Conservation (phyloP, 495 filamentous ascomycete genomes). For the Neurospora tetraspora region DNA sequence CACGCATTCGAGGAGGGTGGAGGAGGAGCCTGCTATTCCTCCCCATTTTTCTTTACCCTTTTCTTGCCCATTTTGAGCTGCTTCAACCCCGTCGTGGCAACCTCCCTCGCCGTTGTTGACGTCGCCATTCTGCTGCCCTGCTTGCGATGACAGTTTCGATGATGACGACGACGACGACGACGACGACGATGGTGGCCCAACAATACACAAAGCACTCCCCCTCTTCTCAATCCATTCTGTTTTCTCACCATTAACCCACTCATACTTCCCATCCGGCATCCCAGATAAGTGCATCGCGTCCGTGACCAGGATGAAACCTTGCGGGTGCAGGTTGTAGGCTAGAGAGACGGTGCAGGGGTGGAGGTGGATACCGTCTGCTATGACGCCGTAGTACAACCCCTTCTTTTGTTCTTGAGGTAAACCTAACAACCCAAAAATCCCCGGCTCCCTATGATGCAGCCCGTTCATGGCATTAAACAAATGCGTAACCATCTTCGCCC, state of each 20-base stretch:
- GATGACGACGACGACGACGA: neutral
- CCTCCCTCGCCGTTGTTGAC: neutral
- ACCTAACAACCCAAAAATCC: constrained; percentile 14
- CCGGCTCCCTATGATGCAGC: too few species aligned
- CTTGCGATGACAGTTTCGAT: neutral
- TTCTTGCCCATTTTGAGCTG: neutral
- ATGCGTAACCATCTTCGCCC: constrained; percentile 79
- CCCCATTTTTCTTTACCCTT: neutral
- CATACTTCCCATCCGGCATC: constrained; percentile 64
- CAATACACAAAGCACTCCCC: constrained; percentile 47
- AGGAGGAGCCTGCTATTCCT: constrained; percentile 35
- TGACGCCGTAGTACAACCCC: constrained; percentile 53
- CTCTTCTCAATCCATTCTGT: constrained; percentile 51
- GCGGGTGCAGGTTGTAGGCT: constrained; percentile 50
- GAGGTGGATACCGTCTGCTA: constrained; percentile 57
- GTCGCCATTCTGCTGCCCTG: neutral
- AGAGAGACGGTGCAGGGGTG: constrained; percentile 55
- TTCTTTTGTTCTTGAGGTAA: constrained; percentile 17
- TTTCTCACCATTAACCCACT: constrained; percentile 67
- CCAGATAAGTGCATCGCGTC: constrained; percentile 60
- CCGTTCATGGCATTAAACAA: constrained; percentile 75
- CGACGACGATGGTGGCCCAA: constrained; percentile 22
- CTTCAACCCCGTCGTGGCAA: too few species aligned
- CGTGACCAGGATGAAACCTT: constrained; percentile 56
- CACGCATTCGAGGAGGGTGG: constrained; percentile 68